Conservation (phyloP, 169 alveolate genomes). For the Plasmodium blacklocki region DNA sequence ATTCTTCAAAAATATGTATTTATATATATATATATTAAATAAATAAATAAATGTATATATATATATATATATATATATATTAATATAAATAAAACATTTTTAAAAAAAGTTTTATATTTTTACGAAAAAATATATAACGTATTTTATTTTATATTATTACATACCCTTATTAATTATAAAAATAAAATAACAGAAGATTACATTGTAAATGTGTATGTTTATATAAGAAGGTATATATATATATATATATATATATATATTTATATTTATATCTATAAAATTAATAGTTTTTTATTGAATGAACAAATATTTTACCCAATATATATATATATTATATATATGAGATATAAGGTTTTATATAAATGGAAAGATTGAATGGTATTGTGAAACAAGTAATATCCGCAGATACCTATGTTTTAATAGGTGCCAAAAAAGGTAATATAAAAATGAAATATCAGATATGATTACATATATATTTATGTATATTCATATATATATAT, state of each 20-base stretch:
- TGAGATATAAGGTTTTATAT: not conserved
- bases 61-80: too few species aligned
- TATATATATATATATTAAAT: too few species aligned
- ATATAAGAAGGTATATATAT: not conserved
- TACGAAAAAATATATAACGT: too few species aligned
- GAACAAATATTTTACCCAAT: not conserved
- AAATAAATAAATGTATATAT: too few species aligned
- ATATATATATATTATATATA: not conserved
- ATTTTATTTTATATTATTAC: too few species aligned
- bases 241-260: not conserved
- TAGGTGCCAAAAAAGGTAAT: constrained; percentile 69
- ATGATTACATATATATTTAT: not conserved
- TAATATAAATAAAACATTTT: too few species aligned
- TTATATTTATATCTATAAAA: not conserved
- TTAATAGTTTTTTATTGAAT: not conserved
- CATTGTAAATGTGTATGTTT: constrained; percentile 21
- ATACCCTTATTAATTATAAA: not conserved
- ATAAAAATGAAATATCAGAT: not conserved
- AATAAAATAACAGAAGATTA: not conserved
- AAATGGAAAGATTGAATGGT: constrained; percentile 73
- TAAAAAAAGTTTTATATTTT: too few species aligned
- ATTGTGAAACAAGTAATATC: constrained; percentile 73
- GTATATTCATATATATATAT: not conserved
- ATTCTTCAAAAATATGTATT: too few species aligned
- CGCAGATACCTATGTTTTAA: constrained; percentile 70